Evolutionary conservation across 352 stramenopile species (phyloP), one percentile per base, ranked within the genome.

Genomic region (Thalassiosira mediterranea): DNA sequence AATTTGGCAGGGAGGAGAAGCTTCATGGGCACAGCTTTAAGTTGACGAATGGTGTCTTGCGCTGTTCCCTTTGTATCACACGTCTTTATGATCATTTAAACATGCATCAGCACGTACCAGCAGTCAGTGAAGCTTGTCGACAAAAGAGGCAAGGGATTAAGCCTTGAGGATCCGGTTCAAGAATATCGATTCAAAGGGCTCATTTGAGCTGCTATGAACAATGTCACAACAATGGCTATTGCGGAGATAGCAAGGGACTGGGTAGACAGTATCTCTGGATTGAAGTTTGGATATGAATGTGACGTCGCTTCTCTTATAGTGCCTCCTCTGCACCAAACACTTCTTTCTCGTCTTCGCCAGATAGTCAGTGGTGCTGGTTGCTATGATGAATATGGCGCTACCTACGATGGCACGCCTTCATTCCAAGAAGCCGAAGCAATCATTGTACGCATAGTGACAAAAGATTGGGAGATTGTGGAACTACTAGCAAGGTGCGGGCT

Each of bases 371-470:
- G 44, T 10, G 5, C 15, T 46, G 52, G 28, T 11, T 46, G 5
- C n/a, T 60, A 26, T 19, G n/a, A 46, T 49, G n/a, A 37, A 25
- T 60, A 51, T n/a, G 10, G n/a, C 17, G 8, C 34, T 8, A 46
- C n/a, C 52, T 60, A 46, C 34, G 52, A 60, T 60, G 52, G 52
- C n/a, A 51, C 52, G 17, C 52, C 52, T 10, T 48, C 8, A 5
- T 60, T 37, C 17, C 5, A 8, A 7, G 52, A 60, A 47, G 52
- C 52, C 5, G 52, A 60, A 49, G 52, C 52, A 8, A 60, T 60
- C 21, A n/a, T 51, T 21, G 4, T 60, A 5, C 52, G 52, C 8
- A 17, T 60, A 8, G 52, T 60, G 8, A 60, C 52, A 60, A 60
- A 49, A 21, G 34, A 60, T 21, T 60, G 28, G 28, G 28, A 60